These are phyloP conservation scores for Pleurotus citrinopileatus DNA, from an alignment of 768 basidiomycete genomes.

Conservation along the genomic window DNA sequence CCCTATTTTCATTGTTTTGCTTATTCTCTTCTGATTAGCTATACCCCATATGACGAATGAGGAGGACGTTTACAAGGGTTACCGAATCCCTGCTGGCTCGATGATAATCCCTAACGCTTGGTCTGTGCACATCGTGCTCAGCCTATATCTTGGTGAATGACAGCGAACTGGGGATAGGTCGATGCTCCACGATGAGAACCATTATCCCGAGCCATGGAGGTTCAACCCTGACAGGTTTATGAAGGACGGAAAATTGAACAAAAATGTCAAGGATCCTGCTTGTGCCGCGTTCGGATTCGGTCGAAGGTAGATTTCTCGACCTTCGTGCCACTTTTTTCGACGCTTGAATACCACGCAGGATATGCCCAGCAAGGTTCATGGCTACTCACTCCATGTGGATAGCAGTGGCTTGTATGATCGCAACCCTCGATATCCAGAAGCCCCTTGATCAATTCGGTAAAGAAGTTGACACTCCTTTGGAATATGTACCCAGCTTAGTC, in stretches of 20 bases:
- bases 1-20: neutral
- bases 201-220: constrained; percentile 27
- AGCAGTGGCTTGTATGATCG: constrained; percentile 6
- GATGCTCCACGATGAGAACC: constrained; percentile 28
- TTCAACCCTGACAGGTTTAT: constrained; percentile 39
- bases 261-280: constrained; percentile 16
- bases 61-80: constrained; percentile 31
- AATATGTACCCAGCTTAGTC: constrained; percentile 5
- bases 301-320: constrained; percentile 10
- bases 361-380: constrained; percentile 10
- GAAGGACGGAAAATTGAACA: constrained; percentile 21
- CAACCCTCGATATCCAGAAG: constrained; percentile 10
- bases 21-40: constrained; percentile 15
- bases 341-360: neutral
- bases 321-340: neutral
- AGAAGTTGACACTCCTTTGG: neutral
- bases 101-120: constrained; percentile 17
- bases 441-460: constrained; percentile 8
- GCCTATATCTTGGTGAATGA: neutral
- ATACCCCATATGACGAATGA: constrained; percentile 29
- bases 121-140: constrained; percentile 14
- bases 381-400: constrained; percentile 6
- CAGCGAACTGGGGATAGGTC: constrained; percentile 20
- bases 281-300: constrained; percentile 22
- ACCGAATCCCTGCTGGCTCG: constrained; percentile 24